These are phyloP conservation scores for Trichocomaceae sp. DNA, from an alignment of 2,329 filamentous ascomycete genomes.

Conservation along the genomic window DNA sequence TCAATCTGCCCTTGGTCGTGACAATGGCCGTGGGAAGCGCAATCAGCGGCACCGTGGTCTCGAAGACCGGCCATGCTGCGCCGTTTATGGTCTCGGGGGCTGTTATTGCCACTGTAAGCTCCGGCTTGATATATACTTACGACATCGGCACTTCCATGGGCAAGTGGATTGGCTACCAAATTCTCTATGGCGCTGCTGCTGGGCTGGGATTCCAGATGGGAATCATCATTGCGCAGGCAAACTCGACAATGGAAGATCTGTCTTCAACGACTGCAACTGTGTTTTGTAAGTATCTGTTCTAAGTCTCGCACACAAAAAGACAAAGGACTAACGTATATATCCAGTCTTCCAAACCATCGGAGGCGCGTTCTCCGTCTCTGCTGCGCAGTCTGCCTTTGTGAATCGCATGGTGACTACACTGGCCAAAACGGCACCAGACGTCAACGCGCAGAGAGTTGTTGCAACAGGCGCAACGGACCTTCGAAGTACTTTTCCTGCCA, in stretches of 20 bases:
- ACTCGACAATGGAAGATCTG: slow-evolving; percentile 22
- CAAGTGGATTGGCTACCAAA: slow-evolving; percentile 23
- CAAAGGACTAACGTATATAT: not conserved
- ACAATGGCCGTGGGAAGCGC: slow-evolving; percentile 22
- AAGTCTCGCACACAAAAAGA: too few species aligned
- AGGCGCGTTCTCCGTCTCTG: slow-evolving; percentile 25
- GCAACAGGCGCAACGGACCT: slow-evolving; percentile 6
- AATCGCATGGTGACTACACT: slow-evolving; percentile 18
- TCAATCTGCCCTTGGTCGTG: slow-evolving; percentile 39
- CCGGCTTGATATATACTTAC: slow-evolving; percentile 29
- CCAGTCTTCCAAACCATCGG: slow-evolving; percentile 25
- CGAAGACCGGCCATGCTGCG: slow-evolving; percentile 20
- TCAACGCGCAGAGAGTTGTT: not conserved
- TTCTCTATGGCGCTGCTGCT: slow-evolving; percentile 16
- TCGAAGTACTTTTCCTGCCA: not conserved
- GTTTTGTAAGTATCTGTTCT: slow-evolving; percentile 17
- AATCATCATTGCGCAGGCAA: slow-evolving; percentile 20
- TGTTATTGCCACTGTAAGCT: slow-evolving; percentile 21
- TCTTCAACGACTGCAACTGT: slow-evolving; percentile 19
- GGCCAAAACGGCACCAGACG: not conserved
- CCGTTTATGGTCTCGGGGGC: slow-evolving; percentile 24
- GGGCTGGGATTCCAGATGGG: slow-evolving; percentile 19
- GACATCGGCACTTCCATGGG: slow-evolving; percentile 18
- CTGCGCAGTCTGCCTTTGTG: slow-evolving; percentile 15
- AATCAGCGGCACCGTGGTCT: slow-evolving; percentile 22